Conservation (phyloP, 495 filamentous ascomycete species). For the Pyronema omphalodes region DNA sequence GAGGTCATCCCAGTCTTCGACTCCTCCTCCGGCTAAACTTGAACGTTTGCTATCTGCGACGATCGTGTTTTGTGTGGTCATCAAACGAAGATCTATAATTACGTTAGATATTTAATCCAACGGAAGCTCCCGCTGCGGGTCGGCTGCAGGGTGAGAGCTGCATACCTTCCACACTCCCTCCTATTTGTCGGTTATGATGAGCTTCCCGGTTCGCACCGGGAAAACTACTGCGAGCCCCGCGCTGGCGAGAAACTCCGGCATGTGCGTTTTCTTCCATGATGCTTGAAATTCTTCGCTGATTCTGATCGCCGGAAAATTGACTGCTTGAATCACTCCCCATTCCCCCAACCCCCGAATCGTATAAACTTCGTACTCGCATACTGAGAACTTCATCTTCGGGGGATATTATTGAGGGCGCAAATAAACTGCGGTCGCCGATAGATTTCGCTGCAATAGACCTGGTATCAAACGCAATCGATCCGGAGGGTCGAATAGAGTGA, state of each 20-base stretch:
- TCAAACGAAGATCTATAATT: neutral
- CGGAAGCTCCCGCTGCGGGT: neutral
- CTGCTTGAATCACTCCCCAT: constrained; percentile 17
- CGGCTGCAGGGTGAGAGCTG: neutral
- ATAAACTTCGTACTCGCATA: constrained; percentile 21
- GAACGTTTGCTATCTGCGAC: constrained; percentile 6
- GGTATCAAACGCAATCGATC: neutral
- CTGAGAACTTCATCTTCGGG: constrained; percentile 23
- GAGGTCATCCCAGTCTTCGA: constrained; percentile 91
- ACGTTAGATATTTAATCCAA: neutral
- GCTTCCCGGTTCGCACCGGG: neutral
- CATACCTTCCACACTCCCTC: constrained; percentile 1
- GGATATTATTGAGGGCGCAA: constrained; percentile 10
- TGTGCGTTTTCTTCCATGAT: constrained; percentile 15
- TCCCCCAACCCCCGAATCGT: constrained; percentile 19
- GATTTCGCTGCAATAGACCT: neutral
- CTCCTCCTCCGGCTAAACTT: constrained; percentile 48
- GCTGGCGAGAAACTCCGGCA: neutral
- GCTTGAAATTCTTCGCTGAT: constrained; percentile 14
- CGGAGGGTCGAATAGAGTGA: neutral
- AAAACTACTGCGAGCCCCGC: constrained; percentile 1
- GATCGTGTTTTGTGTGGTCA: neutral
- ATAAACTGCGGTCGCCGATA: constrained; percentile 1
- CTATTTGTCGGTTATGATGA: neutral
- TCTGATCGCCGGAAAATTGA: constrained; percentile 11